Percentiles rank a stretch among this genome's conserved stretches.
phyloP scores from a whole-genome alignment of 2,329 filamentous ascomycete species.

The Xylariaceae sp. region DNA sequence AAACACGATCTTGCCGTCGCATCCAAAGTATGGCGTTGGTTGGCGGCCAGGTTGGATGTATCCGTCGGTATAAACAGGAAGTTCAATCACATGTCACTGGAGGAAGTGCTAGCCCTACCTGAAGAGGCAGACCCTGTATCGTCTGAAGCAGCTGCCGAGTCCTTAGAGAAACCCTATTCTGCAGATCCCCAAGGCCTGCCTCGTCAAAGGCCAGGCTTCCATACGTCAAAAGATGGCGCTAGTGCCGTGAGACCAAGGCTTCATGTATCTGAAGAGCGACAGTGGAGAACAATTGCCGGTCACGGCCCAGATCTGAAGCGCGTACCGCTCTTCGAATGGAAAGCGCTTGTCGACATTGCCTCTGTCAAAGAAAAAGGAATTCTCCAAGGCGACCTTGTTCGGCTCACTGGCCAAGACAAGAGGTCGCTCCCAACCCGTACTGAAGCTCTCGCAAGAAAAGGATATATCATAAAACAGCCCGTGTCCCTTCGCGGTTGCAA shows the following conservation, averaged over 20 bases:
- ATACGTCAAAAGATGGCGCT: conserved; percentile 3
- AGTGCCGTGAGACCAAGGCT: conserved; percentile 41
- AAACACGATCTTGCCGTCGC: conserved; percentile 43
- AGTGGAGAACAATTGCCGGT: conserved; percentile 66
- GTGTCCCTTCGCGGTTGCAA: conserved; percentile 64
- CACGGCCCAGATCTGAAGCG: conserved; percentile 65
- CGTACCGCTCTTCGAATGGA: conserved; percentile 64
- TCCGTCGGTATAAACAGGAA: conserved; percentile 45
- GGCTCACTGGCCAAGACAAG: conserved; percentile 66
- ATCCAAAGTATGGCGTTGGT: conserved; percentile 50
- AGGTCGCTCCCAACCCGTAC: conserved; percentile 67
- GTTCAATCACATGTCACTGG: conserved; percentile 48
- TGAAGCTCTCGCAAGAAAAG: conserved; percentile 63
- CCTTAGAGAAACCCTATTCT: conserved; percentile 1
- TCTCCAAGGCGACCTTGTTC: conserved; percentile 64
- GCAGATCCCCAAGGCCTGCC: neutral
- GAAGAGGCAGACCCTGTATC: conserved; percentile 36
- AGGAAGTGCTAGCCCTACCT: conserved; percentile 47
- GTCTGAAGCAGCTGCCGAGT: neutral
- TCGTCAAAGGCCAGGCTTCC: neutral
- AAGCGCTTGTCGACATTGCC: conserved; percentile 62
- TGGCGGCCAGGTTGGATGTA: conserved; percentile 48
- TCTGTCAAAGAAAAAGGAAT: conserved; percentile 61
- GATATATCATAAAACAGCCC: conserved; percentile 66
- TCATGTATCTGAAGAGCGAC: conserved; percentile 58